Evolutionary conservation across 805 yeast species (phyloP).

Genomic region (Priceomyces castillae): DNA sequence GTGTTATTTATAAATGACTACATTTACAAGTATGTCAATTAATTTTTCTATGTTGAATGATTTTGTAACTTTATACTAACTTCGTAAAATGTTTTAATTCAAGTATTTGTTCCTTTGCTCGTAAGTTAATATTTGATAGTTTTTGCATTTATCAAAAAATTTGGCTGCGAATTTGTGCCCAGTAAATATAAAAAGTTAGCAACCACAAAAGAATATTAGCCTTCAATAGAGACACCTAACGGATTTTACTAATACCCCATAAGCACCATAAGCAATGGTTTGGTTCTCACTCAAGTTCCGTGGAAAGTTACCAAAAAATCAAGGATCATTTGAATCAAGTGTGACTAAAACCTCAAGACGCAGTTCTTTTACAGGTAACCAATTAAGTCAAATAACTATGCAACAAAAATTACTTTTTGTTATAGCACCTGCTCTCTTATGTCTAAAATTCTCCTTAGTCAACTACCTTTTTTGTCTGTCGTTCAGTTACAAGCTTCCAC

Average conservation of each 20-base stretch:
- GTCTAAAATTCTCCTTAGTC: conserved; percentile 6
- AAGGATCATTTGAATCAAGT: not conserved
- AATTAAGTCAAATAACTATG: not conserved
- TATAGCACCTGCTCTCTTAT: not conserved
- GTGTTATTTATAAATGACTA: no score
- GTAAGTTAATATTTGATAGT: not conserved
- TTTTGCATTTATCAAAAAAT: no score
- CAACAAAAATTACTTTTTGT: not conserved
- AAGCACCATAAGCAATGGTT: conserved; percentile 9
- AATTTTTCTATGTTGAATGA: no score
- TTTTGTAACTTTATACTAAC: no score
- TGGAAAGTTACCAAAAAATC: conserved; percentile 20
- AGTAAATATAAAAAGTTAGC: not conserved
- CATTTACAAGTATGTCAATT: no score
- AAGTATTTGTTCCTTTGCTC: no score
- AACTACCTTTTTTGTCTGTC: conserved; percentile 6
- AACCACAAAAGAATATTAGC: not conserved
- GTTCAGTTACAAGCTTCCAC: conserved; percentile 11
- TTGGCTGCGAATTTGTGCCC: conserved; percentile 8
- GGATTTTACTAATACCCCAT: no score
- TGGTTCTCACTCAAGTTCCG: conserved; percentile 49
- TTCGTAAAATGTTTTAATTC: no score
- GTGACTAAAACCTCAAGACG: not conserved
- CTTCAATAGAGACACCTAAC: not conserved
- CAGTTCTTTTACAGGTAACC: not conserved